Conservation (phyloP, 2,329 filamentous ascomycete species). For the Clonostachys byssicola region DNA sequence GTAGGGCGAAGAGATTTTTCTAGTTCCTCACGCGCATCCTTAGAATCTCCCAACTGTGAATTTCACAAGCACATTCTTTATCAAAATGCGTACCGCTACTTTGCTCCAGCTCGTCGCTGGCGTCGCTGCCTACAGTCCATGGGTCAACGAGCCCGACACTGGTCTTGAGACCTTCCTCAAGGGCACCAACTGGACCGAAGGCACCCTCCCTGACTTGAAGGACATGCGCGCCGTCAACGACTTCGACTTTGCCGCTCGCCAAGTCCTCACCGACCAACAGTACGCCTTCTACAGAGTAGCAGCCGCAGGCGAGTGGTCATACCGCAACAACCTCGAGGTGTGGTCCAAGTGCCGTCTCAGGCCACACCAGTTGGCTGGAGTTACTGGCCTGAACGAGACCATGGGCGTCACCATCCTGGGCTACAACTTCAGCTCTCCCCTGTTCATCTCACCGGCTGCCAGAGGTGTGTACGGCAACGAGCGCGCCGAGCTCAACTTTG, state of each 20-base stretch:
- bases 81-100: too few relatives aligned
- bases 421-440: constrained; percentile 47
- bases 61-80: too few relatives aligned
- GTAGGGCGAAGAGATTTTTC: too few relatives aligned
- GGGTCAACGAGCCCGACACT: constrained; percentile 39
- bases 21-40: too few relatives aligned
- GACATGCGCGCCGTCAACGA: constrained; percentile 45
- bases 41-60: too few relatives aligned
- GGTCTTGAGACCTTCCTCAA: constrained; percentile 31
- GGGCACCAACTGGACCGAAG: constrained; percentile 16
- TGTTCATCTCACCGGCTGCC: constrained; percentile 48
- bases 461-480: constrained; percentile 37
- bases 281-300: constrained; percentile 56
- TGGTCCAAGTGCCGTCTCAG: constrained; percentile 42
- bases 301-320: constrained; percentile 50
- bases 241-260: constrained; percentile 48
- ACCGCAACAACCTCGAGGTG: constrained; percentile 53
- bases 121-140: constrained; percentile 33
- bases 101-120: constrained; percentile 17
- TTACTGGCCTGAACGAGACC: constrained; percentile 34
- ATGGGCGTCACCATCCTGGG: constrained; percentile 44
- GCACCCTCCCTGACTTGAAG: constrained; percentile 33
- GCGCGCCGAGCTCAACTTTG: constrained; percentile 42
- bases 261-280: constrained; percentile 36
- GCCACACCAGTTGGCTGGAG: constrained; percentile 44